These are phyloP conservation scores for Talaromyces adpressus DNA, from an alignment of 495 filamentous ascomycete genomes.

Conservation along the genomic window DNA sequence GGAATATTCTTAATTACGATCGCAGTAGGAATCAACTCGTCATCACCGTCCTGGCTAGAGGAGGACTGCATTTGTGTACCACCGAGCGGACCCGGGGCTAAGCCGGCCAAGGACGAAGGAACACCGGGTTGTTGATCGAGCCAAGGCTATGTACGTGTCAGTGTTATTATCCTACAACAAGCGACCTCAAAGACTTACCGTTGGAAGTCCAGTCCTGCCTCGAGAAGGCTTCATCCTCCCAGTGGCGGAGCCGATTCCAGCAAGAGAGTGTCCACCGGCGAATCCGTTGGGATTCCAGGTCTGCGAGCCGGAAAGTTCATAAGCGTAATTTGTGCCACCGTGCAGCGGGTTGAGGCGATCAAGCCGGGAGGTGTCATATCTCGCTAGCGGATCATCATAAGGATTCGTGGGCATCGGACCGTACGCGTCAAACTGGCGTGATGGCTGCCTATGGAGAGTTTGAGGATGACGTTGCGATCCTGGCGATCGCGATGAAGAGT, in stretches of 20 bases:
- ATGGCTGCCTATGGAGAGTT: constrained; percentile 60
- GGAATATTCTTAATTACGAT: constrained; percentile 99
- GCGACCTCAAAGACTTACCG: constrained; percentile 37
- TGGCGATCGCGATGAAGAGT: constrained; percentile 51
- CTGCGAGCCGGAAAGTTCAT: constrained; percentile 56
- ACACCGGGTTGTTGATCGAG: constrained; percentile 51
- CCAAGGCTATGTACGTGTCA: constrained; percentile 43
- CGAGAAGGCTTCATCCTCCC: constrained; percentile 50
- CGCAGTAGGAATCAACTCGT: constrained; percentile 92
- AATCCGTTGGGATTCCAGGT: constrained; percentile 59
- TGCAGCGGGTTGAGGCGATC: constrained; percentile 52
- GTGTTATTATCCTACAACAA: constrained; percentile 2
- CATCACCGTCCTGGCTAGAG: constrained; percentile 52
- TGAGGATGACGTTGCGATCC: constrained; percentile 56
- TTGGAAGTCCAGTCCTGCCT: constrained; percentile 49
- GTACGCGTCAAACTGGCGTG: constrained; percentile 63
- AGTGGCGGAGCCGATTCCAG: constrained; percentile 46
- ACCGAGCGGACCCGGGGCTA: constrained; percentile 46
- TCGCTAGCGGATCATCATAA: constrained; percentile 56
- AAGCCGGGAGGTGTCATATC: constrained; percentile 53
- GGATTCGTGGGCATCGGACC: constrained; percentile 53
- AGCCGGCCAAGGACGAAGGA: constrained; percentile 43
- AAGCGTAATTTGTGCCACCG: constrained; percentile 46
- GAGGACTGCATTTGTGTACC: constrained; percentile 44
- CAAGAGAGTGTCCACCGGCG: constrained; percentile 43